A percentile compares a stretch with the other conserved stretches of the same genome.
Evolutionary conservation across 202 grass and related monocot species (phyloP).

Genomic region (Alloteropsis angusta): DNA sequence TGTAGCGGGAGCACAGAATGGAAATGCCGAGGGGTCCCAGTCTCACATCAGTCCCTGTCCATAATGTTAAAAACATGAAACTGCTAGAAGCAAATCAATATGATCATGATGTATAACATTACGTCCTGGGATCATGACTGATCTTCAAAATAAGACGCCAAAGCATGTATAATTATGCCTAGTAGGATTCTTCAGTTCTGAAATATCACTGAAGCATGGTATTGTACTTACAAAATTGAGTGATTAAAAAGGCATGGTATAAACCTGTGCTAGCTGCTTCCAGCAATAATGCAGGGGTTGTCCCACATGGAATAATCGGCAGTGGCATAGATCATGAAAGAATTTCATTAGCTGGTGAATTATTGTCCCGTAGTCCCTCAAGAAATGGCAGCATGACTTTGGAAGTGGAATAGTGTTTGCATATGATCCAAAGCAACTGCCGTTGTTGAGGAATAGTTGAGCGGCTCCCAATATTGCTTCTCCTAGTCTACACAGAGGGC

Average conservation of each 20-base stretch:
- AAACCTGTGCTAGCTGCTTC: background rate
- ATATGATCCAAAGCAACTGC: constrained; percentile 3
- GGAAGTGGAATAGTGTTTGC: background rate
- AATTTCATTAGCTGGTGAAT: constrained; percentile 4
- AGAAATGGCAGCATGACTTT: constrained; percentile 18
- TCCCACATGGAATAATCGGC: background rate
- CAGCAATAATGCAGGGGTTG: background rate
- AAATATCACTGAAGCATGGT: background rate
- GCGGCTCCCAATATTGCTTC: constrained; percentile 5
- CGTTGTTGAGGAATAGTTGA: constrained; percentile 22
- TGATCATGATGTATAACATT: background rate
- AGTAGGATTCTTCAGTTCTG: background rate
- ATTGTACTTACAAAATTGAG: background rate
- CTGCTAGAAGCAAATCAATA: background rate
- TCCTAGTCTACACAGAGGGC: background rate
- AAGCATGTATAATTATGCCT: background rate
- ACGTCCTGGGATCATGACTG: background rate
- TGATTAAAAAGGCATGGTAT: too few relatives aligned
- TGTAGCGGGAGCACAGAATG: constrained; percentile 1
- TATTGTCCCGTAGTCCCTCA: background rate
- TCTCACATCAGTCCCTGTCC: background rate
- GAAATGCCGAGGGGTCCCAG: background rate
- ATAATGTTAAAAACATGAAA: background rate
- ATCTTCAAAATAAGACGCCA: background rate
- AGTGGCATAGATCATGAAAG: background rate